Conservation (phyloP, 352 stramenopile genomes). For the Phytophthora tentaculata region DNA sequence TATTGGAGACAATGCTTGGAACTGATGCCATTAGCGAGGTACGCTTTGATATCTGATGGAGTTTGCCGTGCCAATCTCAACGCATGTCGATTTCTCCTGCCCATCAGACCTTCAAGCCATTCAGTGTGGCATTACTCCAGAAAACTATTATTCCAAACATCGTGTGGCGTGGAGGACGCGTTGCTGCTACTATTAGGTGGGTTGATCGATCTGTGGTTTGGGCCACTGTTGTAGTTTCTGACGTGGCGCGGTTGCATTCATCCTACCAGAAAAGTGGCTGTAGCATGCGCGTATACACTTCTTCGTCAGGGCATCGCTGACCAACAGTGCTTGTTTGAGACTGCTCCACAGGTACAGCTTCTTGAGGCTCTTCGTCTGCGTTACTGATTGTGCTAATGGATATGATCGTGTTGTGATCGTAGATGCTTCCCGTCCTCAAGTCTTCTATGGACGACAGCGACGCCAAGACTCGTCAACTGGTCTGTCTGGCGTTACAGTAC, state of each 20-base stretch:
- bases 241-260: conserved; percentile 9
- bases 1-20: conserved; percentile 85
- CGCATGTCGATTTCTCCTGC: neutral
- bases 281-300: conserved; percentile 87
- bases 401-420: conserved; percentile 3
- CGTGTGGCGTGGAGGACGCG: conserved; percentile 87
- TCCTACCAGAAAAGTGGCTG: conserved; percentile 83
- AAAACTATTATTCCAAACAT: conserved; percentile 91
- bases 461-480: conserved; percentile 88
- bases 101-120: conserved; percentile 66
- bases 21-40: conserved; percentile 62
- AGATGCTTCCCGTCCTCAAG: conserved; percentile 91
- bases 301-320: conserved; percentile 80
- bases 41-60: neutral
- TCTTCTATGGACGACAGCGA: conserved; percentile 90
- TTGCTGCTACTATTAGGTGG: conserved; percentile 86
- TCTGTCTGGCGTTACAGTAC: conserved; percentile 89
- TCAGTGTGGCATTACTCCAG: conserved; percentile 62
- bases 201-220: neutral
- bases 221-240: neutral
- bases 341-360: conserved; percentile 62
- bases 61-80: conserved; percentile 1
- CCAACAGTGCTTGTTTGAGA: conserved; percentile 83
- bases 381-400: conserved; percentile 1
- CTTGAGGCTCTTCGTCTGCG: neutral